Evolutionary conservation across 2,329 filamentous ascomycete genomes (phyloP).

Genomic region (Blastomyces gilchristii): DNA sequence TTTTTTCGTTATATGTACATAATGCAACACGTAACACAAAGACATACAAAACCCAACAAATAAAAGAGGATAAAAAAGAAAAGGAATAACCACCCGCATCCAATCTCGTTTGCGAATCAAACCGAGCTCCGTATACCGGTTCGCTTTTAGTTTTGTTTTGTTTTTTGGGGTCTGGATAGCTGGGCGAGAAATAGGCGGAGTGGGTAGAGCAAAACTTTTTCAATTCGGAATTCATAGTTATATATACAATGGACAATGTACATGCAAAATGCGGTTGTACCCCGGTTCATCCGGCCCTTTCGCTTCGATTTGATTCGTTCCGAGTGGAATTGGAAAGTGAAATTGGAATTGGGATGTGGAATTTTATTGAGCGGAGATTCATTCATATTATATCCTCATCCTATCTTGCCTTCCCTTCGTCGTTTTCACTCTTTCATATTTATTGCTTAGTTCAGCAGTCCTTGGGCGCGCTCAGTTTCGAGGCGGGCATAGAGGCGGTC

Average conservation of each 20-base stretch:
- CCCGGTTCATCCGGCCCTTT: neutral
- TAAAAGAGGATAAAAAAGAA: neutral
- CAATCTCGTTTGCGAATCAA: neutral
- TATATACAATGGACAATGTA: neutral
- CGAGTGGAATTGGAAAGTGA: neutral
- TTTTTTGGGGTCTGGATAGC: neutral
- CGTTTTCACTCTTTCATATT: neutral
- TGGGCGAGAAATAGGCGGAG: neutral
- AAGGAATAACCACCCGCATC: neutral
- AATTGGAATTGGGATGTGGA: neutral
- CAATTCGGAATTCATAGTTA: neutral
- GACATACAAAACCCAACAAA: neutral
- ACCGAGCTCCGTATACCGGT: neutral
- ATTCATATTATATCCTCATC: neutral
- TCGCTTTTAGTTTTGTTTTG: neutral
- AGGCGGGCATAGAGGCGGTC: constrained; percentile 55
- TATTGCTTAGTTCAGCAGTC: neutral
- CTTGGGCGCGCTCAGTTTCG: constrained; percentile 48
- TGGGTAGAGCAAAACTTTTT: neutral
- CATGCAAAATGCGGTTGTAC: neutral
- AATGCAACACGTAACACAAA: neutral
- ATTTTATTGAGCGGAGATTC: neutral
- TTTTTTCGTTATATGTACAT: neutral
- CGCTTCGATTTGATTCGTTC: neutral
- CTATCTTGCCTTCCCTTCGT: neutral